Percentiles rank a stretch among this genome's conserved stretches.
These are phyloP conservation scores for Acmispon strigosus DNA, from an alignment of 306 rosid species.

Conservation along the genomic window DNA sequence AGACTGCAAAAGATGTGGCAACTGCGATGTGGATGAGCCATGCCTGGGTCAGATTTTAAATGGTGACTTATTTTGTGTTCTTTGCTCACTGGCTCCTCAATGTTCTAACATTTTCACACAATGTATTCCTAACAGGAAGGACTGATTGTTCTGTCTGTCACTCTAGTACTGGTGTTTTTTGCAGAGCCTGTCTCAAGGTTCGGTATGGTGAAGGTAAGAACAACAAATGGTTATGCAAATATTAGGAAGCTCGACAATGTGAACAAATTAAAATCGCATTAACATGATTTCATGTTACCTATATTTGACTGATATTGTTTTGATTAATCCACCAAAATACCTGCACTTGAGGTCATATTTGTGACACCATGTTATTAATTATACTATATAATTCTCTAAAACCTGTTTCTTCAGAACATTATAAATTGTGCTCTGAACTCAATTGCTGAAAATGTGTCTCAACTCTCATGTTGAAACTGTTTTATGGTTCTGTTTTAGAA, in stretches of 20 bases:
- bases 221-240: neutral
- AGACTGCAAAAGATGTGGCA: constrained; percentile 67
- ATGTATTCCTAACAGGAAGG: constrained; percentile 42
- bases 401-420: neutral
- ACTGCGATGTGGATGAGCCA: constrained; percentile 48
- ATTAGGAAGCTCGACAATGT: neutral
- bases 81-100: neutral
- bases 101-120: neutral
- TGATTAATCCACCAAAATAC: neutral
- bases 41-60: constrained; percentile 50
- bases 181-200: constrained; percentile 70
- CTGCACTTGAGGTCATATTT: neutral
- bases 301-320: neutral
- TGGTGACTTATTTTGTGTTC: neutral
- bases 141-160: constrained; percentile 77
- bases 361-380: neutral
- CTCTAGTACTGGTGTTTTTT: constrained; percentile 58
- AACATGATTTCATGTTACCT: neutral
- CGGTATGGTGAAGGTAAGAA: constrained; percentile 72
- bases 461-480: constrained; percentile 1
- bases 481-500: constrained; percentile 32
- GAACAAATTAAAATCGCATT: neutral
- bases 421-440: neutral
- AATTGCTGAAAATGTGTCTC: neutral
- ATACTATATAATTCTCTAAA: neutral